A percentile compares a stretch with the other conserved stretches of the same genome.
Evolutionary conservation across 306 rosid species (phyloP).

Genomic region (Vigna nakashimae): DNA sequence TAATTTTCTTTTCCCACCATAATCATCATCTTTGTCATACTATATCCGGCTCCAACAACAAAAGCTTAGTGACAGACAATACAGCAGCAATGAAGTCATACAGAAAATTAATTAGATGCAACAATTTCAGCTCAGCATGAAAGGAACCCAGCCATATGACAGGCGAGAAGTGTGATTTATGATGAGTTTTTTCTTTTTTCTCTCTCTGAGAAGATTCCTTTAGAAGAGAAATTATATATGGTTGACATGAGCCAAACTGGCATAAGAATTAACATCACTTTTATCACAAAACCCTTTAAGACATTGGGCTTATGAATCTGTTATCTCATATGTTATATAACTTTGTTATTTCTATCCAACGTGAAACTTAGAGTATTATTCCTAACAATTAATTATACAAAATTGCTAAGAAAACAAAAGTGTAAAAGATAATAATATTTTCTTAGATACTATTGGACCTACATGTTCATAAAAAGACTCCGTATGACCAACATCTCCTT

Average conservation of each 20-base stretch:
- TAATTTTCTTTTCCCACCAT: conserved; percentile 15
- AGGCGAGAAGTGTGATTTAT: neutral
- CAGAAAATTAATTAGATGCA: neutral
- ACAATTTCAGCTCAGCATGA: conserved; percentile 11
- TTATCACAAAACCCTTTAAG: no score
- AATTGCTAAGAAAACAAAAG: neutral
- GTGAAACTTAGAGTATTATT: no score
- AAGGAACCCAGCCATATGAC: conserved; percentile 6
- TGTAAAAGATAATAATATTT: neutral
- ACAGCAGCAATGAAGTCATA: conserved; percentile 4
- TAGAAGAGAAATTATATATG: no score
- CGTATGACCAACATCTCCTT: conserved; percentile 16
- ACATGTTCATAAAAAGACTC: conserved; percentile 7
- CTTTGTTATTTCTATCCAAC: no score
- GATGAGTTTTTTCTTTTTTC: no score
- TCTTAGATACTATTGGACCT: conserved; percentile 14
- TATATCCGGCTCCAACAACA: neutral
- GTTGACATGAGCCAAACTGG: no score
- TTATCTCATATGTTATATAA: no score
- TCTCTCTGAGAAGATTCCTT: no score
- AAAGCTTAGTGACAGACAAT: neutral
- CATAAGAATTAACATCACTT: no score
- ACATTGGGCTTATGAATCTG: no score
- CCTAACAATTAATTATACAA: neutral
- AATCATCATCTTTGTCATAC: neutral